phyloP scores from a whole-genome alignment of 768 basidiomycete genomes.

The Rhizopogon sp. region DNA sequence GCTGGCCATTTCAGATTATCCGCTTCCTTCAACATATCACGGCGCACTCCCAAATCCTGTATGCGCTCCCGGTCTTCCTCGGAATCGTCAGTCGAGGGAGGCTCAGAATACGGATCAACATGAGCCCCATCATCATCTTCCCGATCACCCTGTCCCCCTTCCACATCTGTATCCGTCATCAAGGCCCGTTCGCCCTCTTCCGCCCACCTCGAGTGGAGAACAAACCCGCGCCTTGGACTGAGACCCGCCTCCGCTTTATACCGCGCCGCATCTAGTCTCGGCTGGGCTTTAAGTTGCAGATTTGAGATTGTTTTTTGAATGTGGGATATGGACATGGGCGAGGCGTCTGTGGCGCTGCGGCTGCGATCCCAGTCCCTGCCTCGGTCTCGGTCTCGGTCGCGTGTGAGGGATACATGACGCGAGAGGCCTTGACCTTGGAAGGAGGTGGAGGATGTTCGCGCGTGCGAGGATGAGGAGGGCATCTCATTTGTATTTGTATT shows the following conservation, averaged over 20 bases:
- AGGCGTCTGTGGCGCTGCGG: conserved; percentile 17
- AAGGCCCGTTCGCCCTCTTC: conserved; percentile 34
- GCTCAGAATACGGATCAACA: conserved; percentile 15
- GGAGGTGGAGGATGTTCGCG: conserved; percentile 15
- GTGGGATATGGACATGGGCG: conserved; percentile 32
- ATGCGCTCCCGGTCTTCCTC: conserved; percentile 11
- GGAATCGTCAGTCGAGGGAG: conserved; percentile 22
- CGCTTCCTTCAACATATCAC: conserved; percentile 16
- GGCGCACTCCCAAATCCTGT: conserved; percentile 3
- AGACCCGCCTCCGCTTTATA: conserved; percentile 73
- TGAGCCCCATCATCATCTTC: conserved; percentile 13
- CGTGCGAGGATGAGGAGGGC: conserved; percentile 5
- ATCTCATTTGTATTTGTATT: conserved; percentile 7
- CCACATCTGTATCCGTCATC: conserved; percentile 24
- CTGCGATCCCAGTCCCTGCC: too few species aligned
- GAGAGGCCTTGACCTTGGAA: conserved; percentile 24
- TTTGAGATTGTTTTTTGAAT: conserved; percentile 41
- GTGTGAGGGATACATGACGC: conserved; percentile 36
- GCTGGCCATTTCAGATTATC: conserved; percentile 61
- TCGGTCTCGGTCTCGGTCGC: conserved; percentile 4
- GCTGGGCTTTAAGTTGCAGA: conserved; percentile 38
- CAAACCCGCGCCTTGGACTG: conserved; percentile 49
- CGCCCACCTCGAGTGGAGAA: conserved; percentile 31
- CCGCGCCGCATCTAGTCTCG: conserved; percentile 54
- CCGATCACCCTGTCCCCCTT: conserved; percentile 17